Base-by-base conservation (phyloP, 2,329 filamentous ascomycete species). In the Daldinia eschscholtzii region DNA sequence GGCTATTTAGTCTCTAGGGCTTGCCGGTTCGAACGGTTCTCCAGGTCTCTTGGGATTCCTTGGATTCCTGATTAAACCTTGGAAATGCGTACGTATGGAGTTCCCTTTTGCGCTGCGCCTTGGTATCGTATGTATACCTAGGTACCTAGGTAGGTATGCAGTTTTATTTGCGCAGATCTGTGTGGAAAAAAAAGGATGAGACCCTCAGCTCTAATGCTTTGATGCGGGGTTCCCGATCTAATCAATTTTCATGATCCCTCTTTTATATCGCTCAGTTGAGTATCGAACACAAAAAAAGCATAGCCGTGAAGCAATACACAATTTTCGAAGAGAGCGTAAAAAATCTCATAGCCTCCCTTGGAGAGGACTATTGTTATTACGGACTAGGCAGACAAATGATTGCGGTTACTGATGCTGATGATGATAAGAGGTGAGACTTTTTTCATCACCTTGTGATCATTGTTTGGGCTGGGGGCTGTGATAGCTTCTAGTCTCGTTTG, bases 391-490 rank as follows among this genome's bases (percentile, higher is more conserved):
- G 59, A 64, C 65, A 65, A 65, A 64, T 65, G 61, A 61, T 69
- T 67, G 48, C 42, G 65, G 65, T 65, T 58, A 63, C 64, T 67
- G 39, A 33, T 55, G 58, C 53, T 61, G 63, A 59, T 62, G 55
- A 62, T 65, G 42, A 62, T 58, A 48, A 67, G 41, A 69, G 10
- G 64, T 71, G 59, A 71, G 70, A 72, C 68, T 46, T 70, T 67
- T 72, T 44, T 57, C 44, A 68, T 33, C 41, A 61, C 61, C 70
- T 69, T 71, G 70, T 72, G 70, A 72, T 69, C 70, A 72, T 61
- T 57, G 41, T 61, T n/a, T 50, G 20, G 44, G 46, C 55, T 62
- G 66, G 66, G 46, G 66, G 63, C 66, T 69, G 61, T 71, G 63
- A 61, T 67, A 53, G 48, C 44, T 55, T 63, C 62, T 44, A 57